A percentile compares a stretch with the other conserved stretches of the same genome.
These are phyloP conservation scores for Tranzscheliella williamsii DNA, from an alignment of 1,284 basidiomycete genomes.

Conservation along the genomic window DNA sequence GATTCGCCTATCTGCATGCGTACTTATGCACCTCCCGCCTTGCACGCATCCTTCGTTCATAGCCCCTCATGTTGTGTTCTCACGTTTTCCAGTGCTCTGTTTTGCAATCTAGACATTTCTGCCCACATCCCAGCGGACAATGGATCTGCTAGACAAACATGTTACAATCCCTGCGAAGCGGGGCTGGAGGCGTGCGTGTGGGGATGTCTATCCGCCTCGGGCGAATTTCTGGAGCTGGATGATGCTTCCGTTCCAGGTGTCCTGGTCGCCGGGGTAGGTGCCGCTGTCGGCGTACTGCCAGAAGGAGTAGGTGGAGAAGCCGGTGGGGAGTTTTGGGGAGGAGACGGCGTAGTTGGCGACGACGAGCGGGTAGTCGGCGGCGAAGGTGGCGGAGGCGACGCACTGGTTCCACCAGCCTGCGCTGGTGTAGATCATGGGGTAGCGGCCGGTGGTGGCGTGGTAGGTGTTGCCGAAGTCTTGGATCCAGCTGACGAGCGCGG, in stretches of 20 bases:
- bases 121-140: too few relatives aligned
- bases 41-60: too few relatives aligned
- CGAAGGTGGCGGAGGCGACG: constrained; percentile 66
- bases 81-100: too few relatives aligned
- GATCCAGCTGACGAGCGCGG: constrained; percentile 71
- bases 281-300: constrained; percentile 70
- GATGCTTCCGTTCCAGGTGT: constrained; percentile 60
- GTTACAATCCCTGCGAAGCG: too few relatives aligned
- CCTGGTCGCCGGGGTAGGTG: constrained; percentile 67
- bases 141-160: too few relatives aligned
- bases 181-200: too few relatives aligned
- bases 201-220: constrained; percentile 2
- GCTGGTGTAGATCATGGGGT: constrained; percentile 69
- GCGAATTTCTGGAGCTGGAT: constrained; percentile 54
- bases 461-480: constrained; percentile 66
- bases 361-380: constrained; percentile 67
- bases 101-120: too few relatives aligned
- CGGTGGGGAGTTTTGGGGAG: constrained; percentile 23
- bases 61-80: too few relatives aligned
- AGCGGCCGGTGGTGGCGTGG: constrained; percentile 64
- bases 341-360: constrained; percentile 66
- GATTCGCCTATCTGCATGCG: too few relatives aligned
- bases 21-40: too few relatives aligned
- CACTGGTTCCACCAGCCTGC: constrained; percentile 73
- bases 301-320: constrained; percentile 65